A percentile compares a stretch with the other conserved stretches of the same genome.
These are phyloP conservation scores for Colletotrichum chlorophyti DNA, from an alignment of 2,329 filamentous ascomycete species.

Conservation along the genomic window DNA sequence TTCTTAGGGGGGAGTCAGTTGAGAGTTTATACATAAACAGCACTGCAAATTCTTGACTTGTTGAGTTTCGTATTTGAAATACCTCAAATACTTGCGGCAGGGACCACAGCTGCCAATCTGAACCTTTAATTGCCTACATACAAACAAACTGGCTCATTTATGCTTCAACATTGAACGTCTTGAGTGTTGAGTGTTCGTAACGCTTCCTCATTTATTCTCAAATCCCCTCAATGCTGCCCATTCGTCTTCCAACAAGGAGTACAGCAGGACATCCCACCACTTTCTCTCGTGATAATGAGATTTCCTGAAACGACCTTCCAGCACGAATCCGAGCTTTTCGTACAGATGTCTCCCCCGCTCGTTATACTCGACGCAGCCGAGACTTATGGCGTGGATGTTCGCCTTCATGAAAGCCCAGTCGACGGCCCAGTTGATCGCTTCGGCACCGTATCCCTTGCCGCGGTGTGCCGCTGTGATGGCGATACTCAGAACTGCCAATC, in stretches of 20 bases:
- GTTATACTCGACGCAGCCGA: conserved; percentile 50
- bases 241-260: conserved; percentile 47
- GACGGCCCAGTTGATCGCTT: conserved; percentile 53
- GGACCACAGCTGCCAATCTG: too few species aligned
- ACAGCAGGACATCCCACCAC: conserved; percentile 43
- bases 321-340: conserved; percentile 50
- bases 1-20: too few species aligned
- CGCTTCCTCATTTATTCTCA: neutral
- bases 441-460: conserved; percentile 50
- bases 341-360: conserved; percentile 49
- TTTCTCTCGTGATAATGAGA: conserved; percentile 44
- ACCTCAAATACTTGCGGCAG: too few species aligned
- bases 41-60: too few species aligned
- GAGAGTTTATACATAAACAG: too few species aligned
- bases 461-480: conserved; percentile 42
- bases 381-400: conserved; percentile 50
- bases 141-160: neutral
- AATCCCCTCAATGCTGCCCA: conserved; percentile 34
- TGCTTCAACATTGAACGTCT: neutral
- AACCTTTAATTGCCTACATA: too few species aligned
- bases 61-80: too few species aligned
- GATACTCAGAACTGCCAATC: conserved; percentile 39
- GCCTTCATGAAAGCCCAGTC: conserved; percentile 53
- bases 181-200: neutral
- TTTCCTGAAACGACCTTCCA: conserved; percentile 47